Conservation (phyloP, 176 grass and related monocot species). For the Carex kokanica region DNA sequence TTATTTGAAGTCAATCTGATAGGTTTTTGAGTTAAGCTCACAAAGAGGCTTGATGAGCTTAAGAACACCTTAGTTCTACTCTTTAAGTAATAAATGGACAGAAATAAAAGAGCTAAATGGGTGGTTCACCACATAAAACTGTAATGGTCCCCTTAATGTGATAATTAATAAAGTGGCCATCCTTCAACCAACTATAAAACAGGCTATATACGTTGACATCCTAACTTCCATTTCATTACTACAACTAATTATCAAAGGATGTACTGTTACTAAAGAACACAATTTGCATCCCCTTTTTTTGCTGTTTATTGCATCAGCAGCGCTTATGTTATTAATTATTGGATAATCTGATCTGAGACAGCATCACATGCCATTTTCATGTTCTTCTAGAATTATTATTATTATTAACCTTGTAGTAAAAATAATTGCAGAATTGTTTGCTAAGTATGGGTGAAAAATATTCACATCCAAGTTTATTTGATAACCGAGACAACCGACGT, state of each 20-base stretch:
- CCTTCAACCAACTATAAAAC: constrained; percentile 20
- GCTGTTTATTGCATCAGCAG: background rate
- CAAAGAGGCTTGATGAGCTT: too few species aligned
- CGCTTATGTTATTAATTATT: background rate
- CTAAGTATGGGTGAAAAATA: background rate
- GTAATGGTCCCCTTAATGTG: constrained; percentile 20
- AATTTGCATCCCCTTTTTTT: background rate
- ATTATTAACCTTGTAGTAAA: background rate
- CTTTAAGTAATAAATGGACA: background rate
- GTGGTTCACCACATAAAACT: background rate
- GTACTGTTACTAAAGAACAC: background rate
- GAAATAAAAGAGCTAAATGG: constrained; percentile 5
- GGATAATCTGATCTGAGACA: background rate
- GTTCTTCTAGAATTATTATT: background rate
- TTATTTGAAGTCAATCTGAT: too few species aligned
- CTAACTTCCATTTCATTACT: constrained; percentile 22
- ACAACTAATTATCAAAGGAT: background rate
- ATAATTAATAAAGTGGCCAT: background rate
- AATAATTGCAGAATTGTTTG: background rate
- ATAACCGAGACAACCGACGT: background rate
- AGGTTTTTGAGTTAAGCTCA: too few species aligned
- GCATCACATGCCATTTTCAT: background rate
- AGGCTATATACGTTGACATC: constrained; percentile 21
- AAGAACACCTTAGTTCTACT: too few species aligned
- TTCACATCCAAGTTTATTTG: background rate